Percentiles rank a stretch among this genome's conserved stretches.
phyloP scores from a whole-genome alignment of 192 early-diverging fungal genomes.

The Obelidium mucronatum region DNA sequence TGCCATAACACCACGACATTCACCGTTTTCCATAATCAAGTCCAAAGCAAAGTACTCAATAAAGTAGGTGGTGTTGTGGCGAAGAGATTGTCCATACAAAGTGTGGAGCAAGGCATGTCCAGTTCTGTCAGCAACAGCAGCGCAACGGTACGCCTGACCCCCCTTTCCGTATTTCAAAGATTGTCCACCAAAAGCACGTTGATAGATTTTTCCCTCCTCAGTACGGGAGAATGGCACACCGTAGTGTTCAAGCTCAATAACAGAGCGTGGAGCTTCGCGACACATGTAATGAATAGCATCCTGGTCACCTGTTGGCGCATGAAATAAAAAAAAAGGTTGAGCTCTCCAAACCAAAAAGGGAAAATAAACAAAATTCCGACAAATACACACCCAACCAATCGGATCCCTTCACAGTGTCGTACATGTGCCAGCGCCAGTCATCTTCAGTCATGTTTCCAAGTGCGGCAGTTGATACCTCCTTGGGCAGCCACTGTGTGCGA shows the following conservation, averaged over 20 bases:
- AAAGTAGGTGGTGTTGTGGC: slow-evolving; percentile 96
- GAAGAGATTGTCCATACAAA: slow-evolving; percentile 95
- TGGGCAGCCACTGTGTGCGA: slow-evolving; percentile 99
- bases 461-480: slow-evolving; percentile 99
- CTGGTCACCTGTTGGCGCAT: slow-evolving; percentile 82
- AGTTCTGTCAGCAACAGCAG: slow-evolving; percentile 97
- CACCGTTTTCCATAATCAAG: slow-evolving; percentile 98
- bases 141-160: slow-evolving; percentile 97
- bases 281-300: slow-evolving; percentile 99
- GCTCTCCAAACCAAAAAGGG: background rate
- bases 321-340: slow-evolving; percentile 19
- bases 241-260: slow-evolving; percentile 98
- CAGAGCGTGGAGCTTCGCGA: slow-evolving; percentile 93
- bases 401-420: slow-evolving; percentile 98
- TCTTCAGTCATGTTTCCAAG: slow-evolving; percentile 99
- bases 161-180: slow-evolving; percentile 94
- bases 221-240: slow-evolving; percentile 98
- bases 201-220: slow-evolving; percentile 97
- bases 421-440: slow-evolving; percentile 99
- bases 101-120: slow-evolving; percentile 98
- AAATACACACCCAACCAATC: slow-evolving; percentile 89
- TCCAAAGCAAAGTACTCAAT: slow-evolving; percentile 99
- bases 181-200: slow-evolving; percentile 98
- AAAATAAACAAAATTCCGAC: background rate
- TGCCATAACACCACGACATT: slow-evolving; percentile 95